Base-by-base conservation (phyloP, 257 asterid species). In the Voacanga thouarsii region DNA sequence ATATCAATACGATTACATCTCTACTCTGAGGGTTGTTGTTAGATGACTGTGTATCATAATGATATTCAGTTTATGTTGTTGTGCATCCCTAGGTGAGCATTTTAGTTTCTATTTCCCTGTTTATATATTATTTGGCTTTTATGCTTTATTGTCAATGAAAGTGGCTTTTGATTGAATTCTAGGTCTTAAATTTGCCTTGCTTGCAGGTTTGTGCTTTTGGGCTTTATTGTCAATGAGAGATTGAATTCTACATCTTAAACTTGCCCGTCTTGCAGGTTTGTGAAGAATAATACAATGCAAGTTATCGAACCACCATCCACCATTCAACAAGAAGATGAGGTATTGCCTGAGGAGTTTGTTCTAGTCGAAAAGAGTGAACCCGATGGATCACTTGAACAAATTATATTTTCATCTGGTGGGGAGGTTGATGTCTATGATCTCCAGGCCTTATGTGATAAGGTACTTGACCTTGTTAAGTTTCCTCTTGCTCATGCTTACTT, bases 401-500 rank as follows among this genome's bases (percentile, higher is more conserved):
- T 96, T 78, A 83, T 93, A 72, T 96, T 92, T 85, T 93, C 99
- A 77, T 90, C 97, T 19, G 97, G 97, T 26, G 98, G 96, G 53
- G 80, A 87, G 81, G 88, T 96, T 81, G 98, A 96, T 60, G 91
- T 93, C 63, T 96, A 90, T 85, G 91, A 92, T 86, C 96, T 96
- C 72, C 94, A 96, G 89, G 91, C 84, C 19, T 90, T 96, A 66
- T 93, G 98, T 26, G 98, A 93, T 83, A 93, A 93, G 99, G 99
- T 94, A 77, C 72, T 74, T 82, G 67, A 28, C 69, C 37, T 57
- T 30, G 45, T 60, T 14, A 18, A 61, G 63, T 51, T 73, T 45
- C 43, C 14, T 5, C 21, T 30, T 43, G 37, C 11, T 33, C 16
- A 63, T 24, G 15, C 43, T 49, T 21, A 1, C 71, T 33, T 4